phyloP scores from a whole-genome alignment of 345 rosid species.

The Salix udensis region DNA sequence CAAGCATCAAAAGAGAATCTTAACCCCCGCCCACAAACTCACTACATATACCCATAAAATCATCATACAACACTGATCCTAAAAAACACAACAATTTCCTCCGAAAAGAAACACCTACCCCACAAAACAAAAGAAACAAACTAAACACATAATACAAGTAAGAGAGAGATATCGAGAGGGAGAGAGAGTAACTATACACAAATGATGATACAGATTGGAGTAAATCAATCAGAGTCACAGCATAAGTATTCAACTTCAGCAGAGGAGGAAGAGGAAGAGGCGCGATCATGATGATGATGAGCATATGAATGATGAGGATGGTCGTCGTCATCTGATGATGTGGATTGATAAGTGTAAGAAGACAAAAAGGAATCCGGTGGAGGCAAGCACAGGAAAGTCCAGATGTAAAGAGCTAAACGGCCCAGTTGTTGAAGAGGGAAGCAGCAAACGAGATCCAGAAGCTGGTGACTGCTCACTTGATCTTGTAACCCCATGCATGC shows the following conservation, averaged over 20 bases:
- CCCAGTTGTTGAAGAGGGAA: constrained; percentile 64
- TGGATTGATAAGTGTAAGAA: constrained; percentile 33
- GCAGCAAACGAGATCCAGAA: constrained; percentile 63
- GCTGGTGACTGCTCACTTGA: constrained; percentile 41
- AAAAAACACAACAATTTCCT: neutral
- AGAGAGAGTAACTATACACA: neutral
- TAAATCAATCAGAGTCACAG: constrained; percentile 42
- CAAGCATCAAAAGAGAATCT: neutral
- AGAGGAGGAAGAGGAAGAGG: constrained; percentile 22
- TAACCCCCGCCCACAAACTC: neutral
- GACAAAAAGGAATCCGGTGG: constrained; percentile 47
- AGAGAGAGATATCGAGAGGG: neutral
- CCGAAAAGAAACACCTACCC: neutral
- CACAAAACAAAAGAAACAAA: neutral
- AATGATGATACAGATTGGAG: neutral
- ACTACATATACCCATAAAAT: neutral
- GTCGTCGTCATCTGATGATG: constrained; percentile 23
- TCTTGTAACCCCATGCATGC: constrained; percentile 41
- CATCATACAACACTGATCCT: neutral
- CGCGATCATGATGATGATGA: neutral
- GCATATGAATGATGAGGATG: constrained; percentile 18
- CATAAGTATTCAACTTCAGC: constrained; percentile 36
- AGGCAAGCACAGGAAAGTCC: constrained; percentile 63
- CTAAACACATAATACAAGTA: neutral
- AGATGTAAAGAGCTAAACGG: constrained; percentile 46